Evolutionary conservation across 768 basidiomycete genomes (phyloP).

Genomic region (Podaxis sp.): DNA sequence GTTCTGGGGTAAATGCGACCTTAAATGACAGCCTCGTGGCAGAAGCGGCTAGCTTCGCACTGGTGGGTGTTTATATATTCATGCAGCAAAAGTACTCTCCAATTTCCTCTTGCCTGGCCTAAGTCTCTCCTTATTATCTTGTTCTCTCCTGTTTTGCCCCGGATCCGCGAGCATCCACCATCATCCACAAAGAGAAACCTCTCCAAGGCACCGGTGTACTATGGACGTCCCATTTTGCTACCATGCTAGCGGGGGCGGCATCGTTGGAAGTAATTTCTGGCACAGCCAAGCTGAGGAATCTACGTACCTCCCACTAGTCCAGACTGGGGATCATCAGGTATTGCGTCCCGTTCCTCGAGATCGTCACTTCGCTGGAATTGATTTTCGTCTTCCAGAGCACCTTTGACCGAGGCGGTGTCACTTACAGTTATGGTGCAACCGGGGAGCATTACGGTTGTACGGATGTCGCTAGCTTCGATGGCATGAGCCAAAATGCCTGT

Average conservation of each 20-base stretch:
- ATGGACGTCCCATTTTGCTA: neutral
- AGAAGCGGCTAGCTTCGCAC: conserved; percentile 9
- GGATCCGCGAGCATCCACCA: neutral
- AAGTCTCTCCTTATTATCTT: neutral
- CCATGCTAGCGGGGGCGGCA: neutral
- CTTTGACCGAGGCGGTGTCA: neutral
- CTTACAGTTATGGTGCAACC: neutral
- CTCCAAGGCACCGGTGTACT: neutral
- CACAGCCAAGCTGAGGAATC: neutral
- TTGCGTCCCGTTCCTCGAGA: neutral
- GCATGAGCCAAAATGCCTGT: neutral
- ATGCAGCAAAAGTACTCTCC: neutral
- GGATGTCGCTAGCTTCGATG: neutral
- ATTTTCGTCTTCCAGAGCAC: neutral
- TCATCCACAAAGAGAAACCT: neutral
- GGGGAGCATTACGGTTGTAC: neutral
- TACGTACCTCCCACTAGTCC: neutral
- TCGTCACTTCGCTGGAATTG: neutral
- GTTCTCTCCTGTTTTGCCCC: too few species aligned
- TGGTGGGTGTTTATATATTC: conserved; percentile 2
- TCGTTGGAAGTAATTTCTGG: neutral
- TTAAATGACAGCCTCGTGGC: conserved; percentile 11
- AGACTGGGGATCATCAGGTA: neutral
- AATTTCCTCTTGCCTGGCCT: neutral
- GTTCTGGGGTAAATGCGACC: conserved; percentile 10